phyloP scores from a whole-genome alignment of 441 rosid species.

The Biscutella laevigata region DNA sequence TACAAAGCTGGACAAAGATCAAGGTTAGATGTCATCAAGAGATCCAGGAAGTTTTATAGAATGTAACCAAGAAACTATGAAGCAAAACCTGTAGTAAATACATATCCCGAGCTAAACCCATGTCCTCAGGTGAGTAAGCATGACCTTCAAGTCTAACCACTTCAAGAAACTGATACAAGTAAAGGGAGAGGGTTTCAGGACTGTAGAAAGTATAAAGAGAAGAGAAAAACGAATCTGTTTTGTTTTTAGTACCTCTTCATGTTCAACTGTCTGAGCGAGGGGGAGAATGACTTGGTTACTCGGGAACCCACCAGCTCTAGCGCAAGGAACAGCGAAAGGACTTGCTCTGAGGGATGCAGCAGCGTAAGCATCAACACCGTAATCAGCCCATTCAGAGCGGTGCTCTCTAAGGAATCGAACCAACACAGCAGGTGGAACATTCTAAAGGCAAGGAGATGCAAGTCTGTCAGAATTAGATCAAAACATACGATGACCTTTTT shows the following conservation, averaged over 20 bases:
- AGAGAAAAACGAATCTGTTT: too few species aligned
- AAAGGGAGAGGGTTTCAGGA: too few species aligned
- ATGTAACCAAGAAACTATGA: not conserved
- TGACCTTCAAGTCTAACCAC: slow-evolving; percentile 84
- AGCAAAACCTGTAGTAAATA: slow-evolving; percentile 94
- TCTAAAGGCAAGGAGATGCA: slow-evolving; percentile 33
- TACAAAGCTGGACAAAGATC: slow-evolving; percentile 50
- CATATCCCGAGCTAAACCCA: slow-evolving; percentile 69
- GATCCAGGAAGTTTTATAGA: too few species aligned
- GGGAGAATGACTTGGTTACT: slow-evolving; percentile 93
- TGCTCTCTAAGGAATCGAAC: slow-evolving; percentile 92
- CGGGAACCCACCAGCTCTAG: slow-evolving; percentile 82
- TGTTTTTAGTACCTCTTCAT: slow-evolving; percentile 99
- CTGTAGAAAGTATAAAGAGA: too few species aligned
- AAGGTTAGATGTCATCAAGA: not conserved
- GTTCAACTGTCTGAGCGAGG: slow-evolving; percentile 81
- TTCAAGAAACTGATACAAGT: slow-evolving; percentile 86
- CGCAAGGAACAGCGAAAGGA: slow-evolving; percentile 71
- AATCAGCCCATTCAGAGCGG: slow-evolving; percentile 98
- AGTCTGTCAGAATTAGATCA: not conserved
- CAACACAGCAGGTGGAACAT: slow-evolving; percentile 88
- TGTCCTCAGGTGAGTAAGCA: slow-evolving; percentile 80
- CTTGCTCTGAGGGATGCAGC: slow-evolving; percentile 89
- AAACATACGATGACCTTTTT: not conserved
- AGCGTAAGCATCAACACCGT: slow-evolving; percentile 77